Evolutionary conservation across 192 early-diverging fungal species (phyloP).

Genomic region (Piromyces finnis): DNA sequence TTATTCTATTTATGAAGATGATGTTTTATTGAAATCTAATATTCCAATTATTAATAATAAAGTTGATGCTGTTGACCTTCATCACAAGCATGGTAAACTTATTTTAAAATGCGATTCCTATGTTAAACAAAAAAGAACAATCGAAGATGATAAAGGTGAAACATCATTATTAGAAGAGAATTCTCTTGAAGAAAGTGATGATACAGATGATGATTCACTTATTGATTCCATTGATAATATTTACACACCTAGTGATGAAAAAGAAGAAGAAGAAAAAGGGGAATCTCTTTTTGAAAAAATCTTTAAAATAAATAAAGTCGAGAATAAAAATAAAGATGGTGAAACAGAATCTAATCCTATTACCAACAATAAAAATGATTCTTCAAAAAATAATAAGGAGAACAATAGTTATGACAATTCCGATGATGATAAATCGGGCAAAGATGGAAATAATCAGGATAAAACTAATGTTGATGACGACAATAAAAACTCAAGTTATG

Average conservation of each 20-base stretch:
- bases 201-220: not conserved
- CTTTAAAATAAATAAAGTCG: too few species aligned
- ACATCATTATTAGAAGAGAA: not conserved
- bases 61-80: not conserved
- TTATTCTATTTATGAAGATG: not conserved
- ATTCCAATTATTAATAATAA: not conserved
- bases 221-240: not conserved
- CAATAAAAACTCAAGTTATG: not conserved
- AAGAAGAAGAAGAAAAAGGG: too few species aligned
- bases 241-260: not conserved
- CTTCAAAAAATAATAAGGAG: too few species aligned
- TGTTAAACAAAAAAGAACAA: not conserved
- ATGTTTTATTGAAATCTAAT: not conserved
- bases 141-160: not conserved
- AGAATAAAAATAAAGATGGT: too few species aligned
- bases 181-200: not conserved
- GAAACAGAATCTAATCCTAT: too few species aligned
- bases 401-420: too few species aligned
- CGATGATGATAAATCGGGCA: too few species aligned
- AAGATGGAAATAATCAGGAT: not conserved
- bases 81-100: not conserved
- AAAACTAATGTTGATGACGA: not conserved
- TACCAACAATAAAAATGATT: too few species aligned
- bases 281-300: too few species aligned
- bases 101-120: not conserved